Evolutionary conservation across 176 grass and related monocot species (phyloP).

Genomic region (Oryza glaberrima): DNA sequence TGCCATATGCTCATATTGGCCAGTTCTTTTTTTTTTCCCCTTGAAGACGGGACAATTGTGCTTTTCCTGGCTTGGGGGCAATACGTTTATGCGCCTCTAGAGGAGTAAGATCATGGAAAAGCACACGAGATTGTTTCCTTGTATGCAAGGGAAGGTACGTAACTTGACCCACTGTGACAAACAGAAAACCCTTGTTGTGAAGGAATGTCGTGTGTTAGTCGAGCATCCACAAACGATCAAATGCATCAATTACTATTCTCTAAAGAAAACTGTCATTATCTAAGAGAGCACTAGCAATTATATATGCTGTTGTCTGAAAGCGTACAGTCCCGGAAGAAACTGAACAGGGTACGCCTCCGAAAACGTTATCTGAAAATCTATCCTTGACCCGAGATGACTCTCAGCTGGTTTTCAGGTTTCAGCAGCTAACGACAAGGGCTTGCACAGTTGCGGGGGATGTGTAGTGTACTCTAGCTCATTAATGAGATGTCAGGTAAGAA

Average conservation of each 20-base stretch:
- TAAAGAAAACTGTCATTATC: not conserved
- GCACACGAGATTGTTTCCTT: slow-evolving; percentile 21
- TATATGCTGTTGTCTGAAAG: not conserved
- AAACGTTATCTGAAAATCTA: not conserved
- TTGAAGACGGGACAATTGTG: not conserved
- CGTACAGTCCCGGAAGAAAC: not conserved
- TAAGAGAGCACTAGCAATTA: not conserved
- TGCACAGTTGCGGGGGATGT: not conserved
- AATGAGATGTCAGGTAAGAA: slow-evolving; percentile 22
- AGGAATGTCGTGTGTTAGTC: not conserved
- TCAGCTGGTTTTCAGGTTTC: not conserved
- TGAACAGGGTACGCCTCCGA: not conserved
- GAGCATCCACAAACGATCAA: not conserved
- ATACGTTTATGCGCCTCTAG: not conserved
- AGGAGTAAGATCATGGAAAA: not conserved
- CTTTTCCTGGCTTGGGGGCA: slow-evolving; percentile 2
- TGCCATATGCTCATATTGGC: not conserved
- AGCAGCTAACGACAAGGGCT: not conserved
- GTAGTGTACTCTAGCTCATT: slow-evolving; percentile 20
- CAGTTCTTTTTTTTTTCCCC: not conserved
- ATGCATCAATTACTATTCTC: not conserved
- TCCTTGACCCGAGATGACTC: not conserved
- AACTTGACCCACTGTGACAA: not conserved
- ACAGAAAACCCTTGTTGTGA: not conserved
- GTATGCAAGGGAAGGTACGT: slow-evolving; percentile 1